These are phyloP conservation scores for Nasturtium officinale DNA, from an alignment of 345 rosid species.

Conservation along the genomic window DNA sequence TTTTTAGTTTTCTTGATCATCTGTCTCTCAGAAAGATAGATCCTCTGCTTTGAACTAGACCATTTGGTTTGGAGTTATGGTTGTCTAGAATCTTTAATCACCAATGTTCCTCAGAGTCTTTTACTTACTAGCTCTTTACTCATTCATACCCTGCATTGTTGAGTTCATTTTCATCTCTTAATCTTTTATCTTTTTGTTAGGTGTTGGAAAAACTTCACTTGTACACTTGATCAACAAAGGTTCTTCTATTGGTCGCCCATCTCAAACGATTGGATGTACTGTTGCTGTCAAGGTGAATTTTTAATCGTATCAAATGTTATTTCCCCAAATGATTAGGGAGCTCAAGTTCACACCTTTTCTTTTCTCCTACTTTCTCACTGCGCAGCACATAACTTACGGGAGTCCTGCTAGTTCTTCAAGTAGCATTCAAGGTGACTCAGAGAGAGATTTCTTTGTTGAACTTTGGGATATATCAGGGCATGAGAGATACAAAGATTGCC, in stretches of 20 bases:
- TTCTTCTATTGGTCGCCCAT: conserved; percentile 63
- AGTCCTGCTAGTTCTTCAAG: conserved; percentile 87
- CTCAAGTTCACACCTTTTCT: conserved; percentile 28
- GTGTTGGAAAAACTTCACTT: conserved; percentile 95
- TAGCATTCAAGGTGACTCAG: conserved; percentile 85
- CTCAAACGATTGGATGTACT: conserved; percentile 96
- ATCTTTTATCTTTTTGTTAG: conserved; percentile 44
- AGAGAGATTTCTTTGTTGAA: conserved; percentile 97
- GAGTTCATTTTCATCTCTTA: conserved; percentile 23
- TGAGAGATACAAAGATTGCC: conserved; percentile 95
- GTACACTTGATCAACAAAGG: conserved; percentile 88
- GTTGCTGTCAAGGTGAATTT: conserved; percentile 95
- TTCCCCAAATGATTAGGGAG: conserved; percentile 10
- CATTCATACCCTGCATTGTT: conserved; percentile 15
- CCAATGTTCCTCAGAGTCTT: neutral
- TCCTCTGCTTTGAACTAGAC: conserved; percentile 32
- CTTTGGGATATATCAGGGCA: conserved; percentile 99
- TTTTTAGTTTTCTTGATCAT: neutral
- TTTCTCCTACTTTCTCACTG: conserved; percentile 19
- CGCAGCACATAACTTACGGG: conserved; percentile 77
- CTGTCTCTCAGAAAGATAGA: conserved; percentile 7
- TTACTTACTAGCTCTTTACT: conserved; percentile 12
- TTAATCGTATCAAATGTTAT: conserved; percentile 17
- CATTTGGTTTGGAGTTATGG: conserved; percentile 18
- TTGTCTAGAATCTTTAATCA: neutral